phyloP scores from a whole-genome alignment of 2,329 filamentous ascomycete species.

The Nothopassalora personata region DNA sequence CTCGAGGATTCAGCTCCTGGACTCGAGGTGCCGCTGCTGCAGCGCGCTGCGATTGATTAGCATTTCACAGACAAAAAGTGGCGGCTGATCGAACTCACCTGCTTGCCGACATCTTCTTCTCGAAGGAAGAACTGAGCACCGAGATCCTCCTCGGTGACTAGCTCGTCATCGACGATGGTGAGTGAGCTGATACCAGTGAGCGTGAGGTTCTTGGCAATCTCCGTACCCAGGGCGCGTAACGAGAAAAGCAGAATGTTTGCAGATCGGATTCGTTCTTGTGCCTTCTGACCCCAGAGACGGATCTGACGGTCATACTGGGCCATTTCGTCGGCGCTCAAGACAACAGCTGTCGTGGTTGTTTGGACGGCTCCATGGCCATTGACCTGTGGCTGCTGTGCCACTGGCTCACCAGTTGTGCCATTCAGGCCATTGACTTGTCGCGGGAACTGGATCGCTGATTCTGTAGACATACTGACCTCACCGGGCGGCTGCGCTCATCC shows the following conservation, averaged over 20 bases:
- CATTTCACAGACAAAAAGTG: not conserved
- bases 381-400: slow-evolving; percentile 4
- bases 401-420: slow-evolving; percentile 11
- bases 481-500: not conserved
- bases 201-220: slow-evolving; percentile 95
- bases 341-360: slow-evolving; percentile 22
- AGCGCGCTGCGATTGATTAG: slow-evolving; percentile 55
- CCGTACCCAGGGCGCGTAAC: slow-evolving; percentile 81
- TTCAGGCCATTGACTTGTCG: slow-evolving; percentile 8
- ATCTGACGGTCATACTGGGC: slow-evolving; percentile 97
- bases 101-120: slow-evolving; percentile 67
- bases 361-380: slow-evolving; percentile 7
- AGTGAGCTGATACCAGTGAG: slow-evolving; percentile 87
- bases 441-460: slow-evolving; percentile 1
- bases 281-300: slow-evolving; percentile 91
- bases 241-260: slow-evolving; percentile 87
- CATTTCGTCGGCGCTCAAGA: slow-evolving; percentile 68
- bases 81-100: slow-evolving; percentile 42
- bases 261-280: slow-evolving; percentile 80
- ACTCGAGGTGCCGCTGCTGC: slow-evolving; percentile 72
- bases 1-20: slow-evolving; percentile 82
- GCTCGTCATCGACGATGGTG: slow-evolving; percentile 75
- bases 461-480: slow-evolving; percentile 5
- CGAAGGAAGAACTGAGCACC: slow-evolving; percentile 66
- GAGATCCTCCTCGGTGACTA: slow-evolving; percentile 72